Conservation (phyloP, 2,329 filamentous ascomycete species). For the Stachybotrys echinatus region DNA sequence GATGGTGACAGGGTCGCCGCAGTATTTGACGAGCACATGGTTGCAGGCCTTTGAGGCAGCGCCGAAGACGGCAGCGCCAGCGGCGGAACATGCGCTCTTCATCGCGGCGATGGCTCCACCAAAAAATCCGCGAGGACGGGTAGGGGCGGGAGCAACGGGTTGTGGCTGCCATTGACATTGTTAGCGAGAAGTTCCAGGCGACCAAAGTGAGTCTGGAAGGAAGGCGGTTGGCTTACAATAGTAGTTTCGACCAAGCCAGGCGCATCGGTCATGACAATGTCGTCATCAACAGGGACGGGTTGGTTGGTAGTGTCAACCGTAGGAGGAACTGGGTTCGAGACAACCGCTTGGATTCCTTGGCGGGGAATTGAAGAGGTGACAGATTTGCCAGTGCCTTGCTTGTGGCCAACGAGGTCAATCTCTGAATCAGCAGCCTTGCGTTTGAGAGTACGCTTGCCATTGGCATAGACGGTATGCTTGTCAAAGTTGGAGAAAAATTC, state of each 20-base stretch:
- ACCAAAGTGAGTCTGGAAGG: too few species aligned
- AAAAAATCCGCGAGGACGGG: neutral
- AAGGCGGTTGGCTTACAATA: neutral
- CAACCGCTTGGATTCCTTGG: neutral
- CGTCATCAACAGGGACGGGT: constrained; percentile 5
- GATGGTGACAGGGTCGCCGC: neutral
- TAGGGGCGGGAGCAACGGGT: neutral
- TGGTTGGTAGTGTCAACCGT: constrained; percentile 9
- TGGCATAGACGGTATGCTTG: constrained; percentile 11
- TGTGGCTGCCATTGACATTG: neutral
- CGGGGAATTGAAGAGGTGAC: neutral
- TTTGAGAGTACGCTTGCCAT: constrained; percentile 23
- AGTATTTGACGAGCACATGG: neutral
- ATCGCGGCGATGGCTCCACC: neutral
- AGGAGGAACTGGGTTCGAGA: neutral
- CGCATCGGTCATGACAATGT: constrained; percentile 6
- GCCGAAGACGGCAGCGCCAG: neutral
- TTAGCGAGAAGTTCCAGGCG: too few species aligned
- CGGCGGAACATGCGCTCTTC: neutral
- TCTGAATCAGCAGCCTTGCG: constrained; percentile 22
- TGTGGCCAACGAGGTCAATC: constrained; percentile 20
- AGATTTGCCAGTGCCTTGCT: neutral
- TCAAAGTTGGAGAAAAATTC: neutral
- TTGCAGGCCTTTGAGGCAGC: neutral
- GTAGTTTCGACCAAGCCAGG: neutral